Percentiles rank a stretch among this genome's conserved stretches.
Conservation (phyloP, 2,329 filamentous ascomycete species). For the Trichoderma breve region DNA sequence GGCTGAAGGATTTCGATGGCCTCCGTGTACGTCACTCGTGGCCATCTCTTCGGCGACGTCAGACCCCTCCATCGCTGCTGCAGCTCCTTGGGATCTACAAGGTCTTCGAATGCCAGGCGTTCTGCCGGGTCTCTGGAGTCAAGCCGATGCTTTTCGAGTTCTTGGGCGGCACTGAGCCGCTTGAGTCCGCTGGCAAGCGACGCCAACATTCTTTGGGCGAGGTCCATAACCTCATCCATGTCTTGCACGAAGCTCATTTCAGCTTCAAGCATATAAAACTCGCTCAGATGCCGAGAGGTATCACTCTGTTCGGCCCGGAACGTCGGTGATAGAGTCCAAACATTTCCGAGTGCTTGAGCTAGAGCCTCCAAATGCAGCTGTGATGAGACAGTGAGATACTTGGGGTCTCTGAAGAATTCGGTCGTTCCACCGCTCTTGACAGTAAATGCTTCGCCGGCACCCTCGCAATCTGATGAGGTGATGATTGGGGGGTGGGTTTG, state of each 20-base stretch:
- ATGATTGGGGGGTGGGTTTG: constrained; percentile 92
- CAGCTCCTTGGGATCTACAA: constrained; percentile 49
- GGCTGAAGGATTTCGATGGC: constrained; percentile 68
- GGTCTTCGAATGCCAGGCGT: constrained; percentile 42
- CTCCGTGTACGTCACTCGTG: constrained; percentile 76
- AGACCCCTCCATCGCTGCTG: constrained; percentile 71
- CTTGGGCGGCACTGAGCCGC: constrained; percentile 42
- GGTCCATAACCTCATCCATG: constrained; percentile 68
- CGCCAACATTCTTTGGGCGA: constrained; percentile 77
- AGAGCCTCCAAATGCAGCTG: constrained; percentile 94
- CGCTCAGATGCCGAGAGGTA: constrained; percentile 88
- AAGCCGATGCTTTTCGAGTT: constrained; percentile 41
- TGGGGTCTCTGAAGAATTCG: constrained; percentile 78
- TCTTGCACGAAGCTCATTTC: constrained; percentile 77
- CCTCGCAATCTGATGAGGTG: constrained; percentile 96
- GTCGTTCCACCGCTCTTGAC: constrained; percentile 49
- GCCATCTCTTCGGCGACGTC: constrained; percentile 58
- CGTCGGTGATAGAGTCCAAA: constrained; percentile 91
- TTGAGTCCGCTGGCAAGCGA: constrained; percentile 43
- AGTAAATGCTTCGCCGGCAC: constrained; percentile 89
- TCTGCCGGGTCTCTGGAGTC: constrained; percentile 41
- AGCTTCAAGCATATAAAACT: constrained; percentile 98
- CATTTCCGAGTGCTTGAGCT: constrained; percentile 80
- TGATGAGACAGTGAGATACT: constrained; percentile 92
- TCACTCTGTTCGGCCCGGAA: constrained; percentile 94